Base-by-base conservation (phyloP, 73 alveolate genomes). In the Paramecium tetraurelia region DNA sequence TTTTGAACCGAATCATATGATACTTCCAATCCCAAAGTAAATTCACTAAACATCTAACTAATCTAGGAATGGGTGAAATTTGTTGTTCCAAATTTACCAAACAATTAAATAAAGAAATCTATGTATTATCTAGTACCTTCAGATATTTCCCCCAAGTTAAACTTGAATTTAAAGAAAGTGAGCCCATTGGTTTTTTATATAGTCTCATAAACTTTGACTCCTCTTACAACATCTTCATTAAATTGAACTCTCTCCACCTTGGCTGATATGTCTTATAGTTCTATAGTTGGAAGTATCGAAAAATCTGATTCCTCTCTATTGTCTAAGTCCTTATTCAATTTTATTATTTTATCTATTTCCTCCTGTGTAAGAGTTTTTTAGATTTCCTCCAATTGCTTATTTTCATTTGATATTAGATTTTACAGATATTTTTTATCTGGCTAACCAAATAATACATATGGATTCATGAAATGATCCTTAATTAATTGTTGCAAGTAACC, bases 111-210 rank as follows among this genome's bases (percentile, higher is more conserved):
- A 88, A 93, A 97, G 85, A 96, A 58, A 16, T 98, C 98, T 22
- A 97, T 80, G 63, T 93, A 96, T n/a, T 92, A 53, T 80, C 97
- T 93, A 11, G 95, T 88, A 20, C 89, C 80, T 18, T 86, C 94
- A 31, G 98, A 97, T 10, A 97, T 83, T 63, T 92, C 85, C 40
- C 93, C 87, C 14, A 97, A 77, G 63, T 95, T 92, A 58, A 86
- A 92, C 63, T 96, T 93, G 6, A 97, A 77, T 85, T 98, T 86
- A 7, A 97, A 46, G 68, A 95, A 96, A 27, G 95, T 87, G 10
- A 97, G 71, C 9, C 99, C 99, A 87, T 97, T 97, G 0, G 99
- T 97, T 24, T 97, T 97, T 50, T 96, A 94, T 90, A 59, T 94
- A 70, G 90, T 58, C 35, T 58, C 85, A 36, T 44, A 85, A 14